phyloP scores from a whole-genome alignment of 2,329 filamentous ascomycete species.

The Arthroderma uncinatum region DNA sequence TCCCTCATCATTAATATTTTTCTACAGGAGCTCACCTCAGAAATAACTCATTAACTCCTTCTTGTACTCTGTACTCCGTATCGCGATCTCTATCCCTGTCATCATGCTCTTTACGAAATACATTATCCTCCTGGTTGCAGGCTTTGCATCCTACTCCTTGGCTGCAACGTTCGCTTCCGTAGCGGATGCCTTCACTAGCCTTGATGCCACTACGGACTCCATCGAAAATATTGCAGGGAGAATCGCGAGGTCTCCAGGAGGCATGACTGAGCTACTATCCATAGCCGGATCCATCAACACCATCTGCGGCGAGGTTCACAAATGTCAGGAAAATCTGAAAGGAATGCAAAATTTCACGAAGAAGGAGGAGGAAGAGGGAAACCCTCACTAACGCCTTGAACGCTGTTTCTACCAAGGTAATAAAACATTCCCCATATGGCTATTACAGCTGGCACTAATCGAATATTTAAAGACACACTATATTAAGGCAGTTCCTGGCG shows the following conservation, averaged over 20 bases:
- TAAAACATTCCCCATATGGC: no score
- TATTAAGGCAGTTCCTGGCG: neutral
- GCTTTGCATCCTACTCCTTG: neutral
- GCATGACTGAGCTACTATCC: neutral
- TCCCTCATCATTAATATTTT: no score
- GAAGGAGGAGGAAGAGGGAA: neutral
- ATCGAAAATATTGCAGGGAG: neutral
- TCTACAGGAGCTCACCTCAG: no score
- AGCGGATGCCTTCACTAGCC: neutral
- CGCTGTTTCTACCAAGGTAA: no score
- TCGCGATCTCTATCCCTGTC: neutral
- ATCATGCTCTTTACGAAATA: neutral
- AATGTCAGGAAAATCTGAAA: neutral
- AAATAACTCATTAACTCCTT: no score
- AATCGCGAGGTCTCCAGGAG: neutral
- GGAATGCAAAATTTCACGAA: neutral
- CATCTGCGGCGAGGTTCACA: neutral
- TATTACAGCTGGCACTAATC: no score
- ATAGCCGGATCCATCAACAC: neutral
- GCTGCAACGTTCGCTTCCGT: neutral
- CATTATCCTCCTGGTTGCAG: neutral
- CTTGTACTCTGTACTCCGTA: no score
- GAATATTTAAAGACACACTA: neutral
- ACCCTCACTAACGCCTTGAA: no score
- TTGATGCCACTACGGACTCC: neutral